Evolutionary conservation across 129 eudicot species (phyloP).

Genomic region (Calendula officinalis): DNA sequence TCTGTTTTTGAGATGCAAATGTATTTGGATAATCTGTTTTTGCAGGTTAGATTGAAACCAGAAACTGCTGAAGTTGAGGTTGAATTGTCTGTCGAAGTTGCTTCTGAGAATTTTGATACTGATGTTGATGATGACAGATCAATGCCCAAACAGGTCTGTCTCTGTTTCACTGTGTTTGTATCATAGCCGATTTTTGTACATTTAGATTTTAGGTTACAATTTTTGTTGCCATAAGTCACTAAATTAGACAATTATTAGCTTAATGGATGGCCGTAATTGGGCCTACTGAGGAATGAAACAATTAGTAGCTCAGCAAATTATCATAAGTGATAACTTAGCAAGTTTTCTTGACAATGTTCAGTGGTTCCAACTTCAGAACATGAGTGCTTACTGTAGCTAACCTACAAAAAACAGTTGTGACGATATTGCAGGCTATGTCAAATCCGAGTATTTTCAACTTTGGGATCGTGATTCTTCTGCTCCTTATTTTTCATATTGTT

Average conservation of each 20-base stretch:
- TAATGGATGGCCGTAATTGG: background rate
- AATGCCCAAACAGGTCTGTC: slow-evolving; percentile 69
- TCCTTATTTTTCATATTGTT: background rate
- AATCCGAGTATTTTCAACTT: background rate
- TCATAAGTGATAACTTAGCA: background rate
- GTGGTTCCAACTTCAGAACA: background rate
- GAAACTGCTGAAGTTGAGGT: slow-evolving; percentile 60
- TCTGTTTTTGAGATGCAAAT: slow-evolving; percentile 10
- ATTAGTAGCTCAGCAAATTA: background rate
- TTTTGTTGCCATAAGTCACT: background rate
- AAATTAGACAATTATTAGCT: background rate
- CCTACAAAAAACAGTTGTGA: background rate
- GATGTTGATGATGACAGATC: slow-evolving; percentile 35
- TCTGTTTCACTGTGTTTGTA: background rate
- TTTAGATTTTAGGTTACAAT: background rate
- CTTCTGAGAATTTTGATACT: slow-evolving; percentile 61
- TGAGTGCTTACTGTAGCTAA: slow-evolving; percentile 6
- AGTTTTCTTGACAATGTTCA: background rate
- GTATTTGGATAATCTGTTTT: slow-evolving; percentile 16
- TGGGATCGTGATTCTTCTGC: background rate
- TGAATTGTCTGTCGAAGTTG: slow-evolving; percentile 58
- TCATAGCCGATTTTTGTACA: slow-evolving; percentile 7
- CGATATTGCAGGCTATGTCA: slow-evolving; percentile 8
- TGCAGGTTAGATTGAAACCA: slow-evolving; percentile 76
- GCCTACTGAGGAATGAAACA: background rate